Percentiles rank a stretch among this genome's conserved stretches.
Evolutionary conservation across 495 filamentous ascomycete species (phyloP).

Genomic region (Thermothielavioides terrestris): DNA sequence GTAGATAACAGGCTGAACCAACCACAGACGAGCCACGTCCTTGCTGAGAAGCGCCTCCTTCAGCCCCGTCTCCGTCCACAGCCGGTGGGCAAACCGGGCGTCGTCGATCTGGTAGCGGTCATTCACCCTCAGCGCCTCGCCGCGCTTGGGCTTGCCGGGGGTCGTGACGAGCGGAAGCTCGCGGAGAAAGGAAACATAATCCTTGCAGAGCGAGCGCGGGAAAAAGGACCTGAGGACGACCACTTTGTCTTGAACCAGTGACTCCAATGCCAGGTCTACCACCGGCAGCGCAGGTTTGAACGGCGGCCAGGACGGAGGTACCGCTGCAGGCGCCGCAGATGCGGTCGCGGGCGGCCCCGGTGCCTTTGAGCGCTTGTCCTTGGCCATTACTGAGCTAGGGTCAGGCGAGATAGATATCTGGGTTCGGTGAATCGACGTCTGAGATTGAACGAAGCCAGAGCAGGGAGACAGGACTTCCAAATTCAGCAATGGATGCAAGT

Average conservation of each 20-base stretch:
- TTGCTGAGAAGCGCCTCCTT: constrained; percentile 37
- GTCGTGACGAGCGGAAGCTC: constrained; percentile 70
- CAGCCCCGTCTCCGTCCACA: constrained; percentile 61
- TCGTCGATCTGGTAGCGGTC: constrained; percentile 85
- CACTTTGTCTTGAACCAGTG: constrained; percentile 52
- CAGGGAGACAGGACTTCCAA: too few relatives aligned
- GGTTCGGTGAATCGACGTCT: too few relatives aligned
- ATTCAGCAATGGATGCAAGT: too few relatives aligned
- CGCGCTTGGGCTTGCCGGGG: constrained; percentile 73
- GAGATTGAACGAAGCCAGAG: too few relatives aligned
- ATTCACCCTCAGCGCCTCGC: constrained; percentile 79
- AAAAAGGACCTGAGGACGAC: constrained; percentile 70
- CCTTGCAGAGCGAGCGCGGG: constrained; percentile 69
- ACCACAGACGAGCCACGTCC: constrained; percentile 31
- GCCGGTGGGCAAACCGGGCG: constrained; percentile 56
- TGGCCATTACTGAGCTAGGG: constrained; percentile 12
- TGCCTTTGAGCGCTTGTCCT: constrained; percentile 20
- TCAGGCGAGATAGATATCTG: not conserved
- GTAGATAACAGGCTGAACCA: not conserved
- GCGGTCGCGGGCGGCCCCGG: not conserved
- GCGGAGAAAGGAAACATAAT: constrained; percentile 70
- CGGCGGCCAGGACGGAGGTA: constrained; percentile 62
- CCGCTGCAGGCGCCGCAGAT: not conserved
- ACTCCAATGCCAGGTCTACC: constrained; percentile 54
- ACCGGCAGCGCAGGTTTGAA: constrained; percentile 66